Percentiles rank a stretch among this genome's conserved stretches.
phyloP scores from a whole-genome alignment of 768 basidiomycete species.

The Mycena haematopus region DNA sequence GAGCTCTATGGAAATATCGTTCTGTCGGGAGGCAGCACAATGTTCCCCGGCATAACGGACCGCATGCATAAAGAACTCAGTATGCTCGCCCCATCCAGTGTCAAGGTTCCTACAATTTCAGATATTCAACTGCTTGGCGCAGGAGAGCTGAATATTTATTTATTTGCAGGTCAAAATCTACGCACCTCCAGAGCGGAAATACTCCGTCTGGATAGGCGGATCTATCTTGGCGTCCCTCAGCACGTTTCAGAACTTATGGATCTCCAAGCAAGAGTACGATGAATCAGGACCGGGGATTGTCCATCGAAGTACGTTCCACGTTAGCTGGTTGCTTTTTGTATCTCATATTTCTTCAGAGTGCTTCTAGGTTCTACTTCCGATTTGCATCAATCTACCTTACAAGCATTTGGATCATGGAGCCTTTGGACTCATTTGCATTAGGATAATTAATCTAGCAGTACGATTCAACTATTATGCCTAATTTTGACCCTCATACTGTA shows the following conservation, averaged over 20 bases:
- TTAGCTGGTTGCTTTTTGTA: neutral
- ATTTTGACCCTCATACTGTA: too few species aligned
- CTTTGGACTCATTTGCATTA: too few species aligned
- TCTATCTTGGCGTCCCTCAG: constrained; percentile 7
- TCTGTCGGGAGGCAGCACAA: constrained; percentile 12
- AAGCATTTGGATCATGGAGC: too few species aligned
- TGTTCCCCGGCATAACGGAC: constrained; percentile 39
- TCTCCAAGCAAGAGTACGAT: constrained; percentile 11
- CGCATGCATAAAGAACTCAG: constrained; percentile 77
- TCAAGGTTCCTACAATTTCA: constrained; percentile 53
- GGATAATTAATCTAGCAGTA: too few species aligned
- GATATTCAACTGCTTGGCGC: neutral
- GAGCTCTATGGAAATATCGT: constrained; percentile 2
- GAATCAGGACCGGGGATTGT: constrained; percentile 8
- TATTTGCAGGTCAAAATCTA: constrained; percentile 43
- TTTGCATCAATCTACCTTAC: neutral
- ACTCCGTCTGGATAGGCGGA: constrained; percentile 45
- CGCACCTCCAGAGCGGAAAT: constrained; percentile 71
- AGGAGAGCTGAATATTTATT: neutral
- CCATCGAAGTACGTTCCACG: constrained; percentile 1
- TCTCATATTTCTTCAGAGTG: neutral
- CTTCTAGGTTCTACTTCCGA: neutral
- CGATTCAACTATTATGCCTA: too few species aligned
- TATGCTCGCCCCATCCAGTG: constrained; percentile 62
- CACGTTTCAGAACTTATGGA: constrained; percentile 9